Evolutionary conservation across 768 basidiomycete species (phyloP).

Genomic region (Boletus insuetus): DNA sequence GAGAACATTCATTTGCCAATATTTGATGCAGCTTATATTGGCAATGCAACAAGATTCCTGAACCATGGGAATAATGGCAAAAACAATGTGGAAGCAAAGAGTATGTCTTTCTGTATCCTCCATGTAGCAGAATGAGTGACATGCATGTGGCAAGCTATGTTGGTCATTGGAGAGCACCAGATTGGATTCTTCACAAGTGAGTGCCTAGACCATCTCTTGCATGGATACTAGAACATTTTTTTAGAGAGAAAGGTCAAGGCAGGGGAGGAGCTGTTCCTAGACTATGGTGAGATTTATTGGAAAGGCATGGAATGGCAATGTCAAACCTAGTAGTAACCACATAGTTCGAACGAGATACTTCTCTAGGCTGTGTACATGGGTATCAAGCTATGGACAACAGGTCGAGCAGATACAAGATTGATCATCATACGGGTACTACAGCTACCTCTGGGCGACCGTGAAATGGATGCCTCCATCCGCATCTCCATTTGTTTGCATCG

Average conservation of each 20-base stretch:
- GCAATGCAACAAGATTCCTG: conserved; percentile 45
- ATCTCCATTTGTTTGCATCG: conserved; percentile 39
- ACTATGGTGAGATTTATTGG: conserved; percentile 35
- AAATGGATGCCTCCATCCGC: conserved; percentile 46
- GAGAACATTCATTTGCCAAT: neutral
- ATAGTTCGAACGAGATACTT: neutral
- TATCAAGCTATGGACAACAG: neutral
- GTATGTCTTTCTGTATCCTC: conserved; percentile 19
- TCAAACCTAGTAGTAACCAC: neutral
- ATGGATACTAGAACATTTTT: neutral
- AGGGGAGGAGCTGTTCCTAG: conserved; percentile 36
- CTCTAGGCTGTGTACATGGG: neutral
- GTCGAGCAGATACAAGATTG: neutral
- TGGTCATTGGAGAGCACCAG: conserved; percentile 36
- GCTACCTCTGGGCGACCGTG: conserved; percentile 37
- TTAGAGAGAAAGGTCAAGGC: conserved; percentile 26
- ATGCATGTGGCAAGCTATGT: conserved; percentile 13
- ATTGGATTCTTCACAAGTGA: conserved; percentile 38
- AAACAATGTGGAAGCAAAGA: conserved; percentile 21
- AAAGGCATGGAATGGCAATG: no score
- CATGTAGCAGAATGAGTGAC: neutral
- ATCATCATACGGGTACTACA: conserved; percentile 31
- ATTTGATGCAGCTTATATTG: conserved; percentile 40
- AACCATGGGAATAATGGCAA: conserved; percentile 30
- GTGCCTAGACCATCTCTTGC: conserved; percentile 3